Base-by-base conservation (phyloP, 148 eudicot genomes). In the Pharnaceum exiguum region DNA sequence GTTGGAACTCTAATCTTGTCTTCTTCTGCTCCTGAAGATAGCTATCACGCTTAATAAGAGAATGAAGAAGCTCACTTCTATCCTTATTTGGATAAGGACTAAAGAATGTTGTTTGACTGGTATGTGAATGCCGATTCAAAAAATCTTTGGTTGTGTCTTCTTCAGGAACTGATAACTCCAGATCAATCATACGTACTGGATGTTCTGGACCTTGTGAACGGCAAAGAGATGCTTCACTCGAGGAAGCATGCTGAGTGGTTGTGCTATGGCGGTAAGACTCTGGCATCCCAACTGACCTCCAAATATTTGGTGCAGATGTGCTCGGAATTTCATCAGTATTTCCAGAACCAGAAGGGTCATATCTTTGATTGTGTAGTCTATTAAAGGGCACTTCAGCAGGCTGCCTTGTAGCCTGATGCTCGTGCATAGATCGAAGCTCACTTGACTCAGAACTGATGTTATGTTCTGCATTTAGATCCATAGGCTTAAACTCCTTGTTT, bases 1-100 rank as follows among this genome's bases (percentile, higher is more conserved):
- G 78, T 62, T 65, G 79, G 37, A 86, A 76, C 48, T 58, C 81
- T 37, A 79, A 39, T 10, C 67, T 59, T 11, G 73, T 33, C 49
- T 71, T 83, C 49, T 77, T 82, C 66, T 65, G 85, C 65, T 82
- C 81, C 15, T 76, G 82, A 51, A 69, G 72, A 72, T 67, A 75
- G 40, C 38, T 65, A 18, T 74, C 86, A 10, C 51, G 75, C 58
- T 76, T 82, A 42, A 79, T 75, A 27, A 80, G 46, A 30, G 95
- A 70, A 26, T 80, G 90, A 13, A 72, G 63, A 22, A 83, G 55
- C 55, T 83, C 96, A 52, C 51, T 81, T 55, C 77, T 74, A 32
- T 77, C 84, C 68, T 74, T 64, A 55, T 65, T 67, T 10, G 75
- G 55, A 27, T 66, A 83, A 51, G 83, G 47, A 61, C 59, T 70